Conservation (phyloP, 202 grass and related monocot genomes). For the Cymbopogon flexuosus region DNA sequence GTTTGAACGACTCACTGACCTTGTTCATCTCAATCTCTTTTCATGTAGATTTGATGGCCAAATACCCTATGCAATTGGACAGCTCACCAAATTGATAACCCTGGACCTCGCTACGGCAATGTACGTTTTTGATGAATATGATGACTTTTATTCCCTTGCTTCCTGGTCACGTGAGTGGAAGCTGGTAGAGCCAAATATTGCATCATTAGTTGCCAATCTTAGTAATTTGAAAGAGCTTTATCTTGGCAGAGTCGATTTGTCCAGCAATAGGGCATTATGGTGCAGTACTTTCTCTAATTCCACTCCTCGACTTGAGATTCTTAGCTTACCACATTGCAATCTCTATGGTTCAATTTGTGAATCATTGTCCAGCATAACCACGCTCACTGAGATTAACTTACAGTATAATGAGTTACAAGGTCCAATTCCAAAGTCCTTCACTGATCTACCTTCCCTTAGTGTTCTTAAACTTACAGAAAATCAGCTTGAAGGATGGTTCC, state of each 20-base stretch:
- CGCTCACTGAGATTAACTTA: constrained; percentile 30
- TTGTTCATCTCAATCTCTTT: neutral
- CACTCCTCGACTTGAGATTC: constrained; percentile 26
- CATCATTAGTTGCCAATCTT: neutral
- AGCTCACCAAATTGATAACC: neutral
- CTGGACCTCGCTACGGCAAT: neutral
- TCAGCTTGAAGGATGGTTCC: neutral
- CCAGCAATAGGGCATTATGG: neutral
- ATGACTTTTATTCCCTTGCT: too few species aligned
- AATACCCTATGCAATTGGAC: neutral
- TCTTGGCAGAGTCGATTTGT: neutral
- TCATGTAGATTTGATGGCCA: neutral
- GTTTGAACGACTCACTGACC: neutral
- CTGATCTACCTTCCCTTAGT: neutral
- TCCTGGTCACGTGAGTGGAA: neutral
- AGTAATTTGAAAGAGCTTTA: neutral
- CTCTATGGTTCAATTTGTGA: neutral
- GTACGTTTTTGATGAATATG: too few species aligned
- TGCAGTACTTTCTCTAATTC: neutral
- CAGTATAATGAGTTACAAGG: constrained; percentile 3
- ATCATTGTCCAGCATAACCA: constrained; percentile 27
- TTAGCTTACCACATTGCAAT: constrained; percentile 22
- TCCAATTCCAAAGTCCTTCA: constrained; percentile 24
- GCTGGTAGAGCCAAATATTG: neutral
- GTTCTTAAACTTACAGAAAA: neutral